Conservation (phyloP, 1,284 basidiomycete species). For the Phellopilus nigrolimitatus region DNA sequence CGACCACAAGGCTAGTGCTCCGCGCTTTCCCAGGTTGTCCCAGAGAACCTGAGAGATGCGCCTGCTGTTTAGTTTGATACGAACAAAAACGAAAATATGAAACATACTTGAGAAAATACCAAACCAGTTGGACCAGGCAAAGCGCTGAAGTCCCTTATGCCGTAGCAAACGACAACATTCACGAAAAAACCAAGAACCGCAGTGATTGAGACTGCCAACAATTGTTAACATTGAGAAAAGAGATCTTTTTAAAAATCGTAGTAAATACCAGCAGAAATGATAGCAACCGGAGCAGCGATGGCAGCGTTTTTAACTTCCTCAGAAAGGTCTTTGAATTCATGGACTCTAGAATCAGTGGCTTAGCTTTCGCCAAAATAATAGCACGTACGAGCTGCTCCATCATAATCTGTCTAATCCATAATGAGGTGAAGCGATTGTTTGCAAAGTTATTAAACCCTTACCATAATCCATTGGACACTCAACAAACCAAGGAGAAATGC, state of each 20-base stretch:
- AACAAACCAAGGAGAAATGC: constrained; percentile 24
- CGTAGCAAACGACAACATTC: constrained; percentile 23
- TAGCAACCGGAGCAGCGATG: constrained; percentile 22
- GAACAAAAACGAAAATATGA: not conserved
- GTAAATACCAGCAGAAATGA: constrained; percentile 22
- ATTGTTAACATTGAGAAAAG: not conserved
- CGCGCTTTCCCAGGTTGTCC: constrained; percentile 24
- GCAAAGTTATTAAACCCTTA: not conserved
- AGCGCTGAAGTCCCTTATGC: constrained; percentile 21
- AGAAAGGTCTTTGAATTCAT: constrained; percentile 20
- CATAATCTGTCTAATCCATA: constrained; percentile 23
- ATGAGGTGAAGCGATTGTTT: not conserved
- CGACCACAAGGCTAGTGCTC: constrained; percentile 22
- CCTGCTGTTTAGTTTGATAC: constrained; percentile 5
- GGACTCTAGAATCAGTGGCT: not conserved
- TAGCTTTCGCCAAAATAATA: not conserved
- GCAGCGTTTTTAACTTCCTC: constrained; percentile 26
- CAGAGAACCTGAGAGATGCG: constrained; percentile 21
- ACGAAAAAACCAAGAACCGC: constrained; percentile 23
- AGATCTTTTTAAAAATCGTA: constrained; percentile 16
- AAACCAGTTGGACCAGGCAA: constrained; percentile 24
- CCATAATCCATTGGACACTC: constrained; percentile 26
- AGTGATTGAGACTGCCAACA: constrained; percentile 17
- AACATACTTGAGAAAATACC: constrained; percentile 22
- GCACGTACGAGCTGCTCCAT: constrained; percentile 23